phyloP scores from a whole-genome alignment of 2,329 filamentous ascomycete genomes.

The Sarocladiaceae sp. region DNA sequence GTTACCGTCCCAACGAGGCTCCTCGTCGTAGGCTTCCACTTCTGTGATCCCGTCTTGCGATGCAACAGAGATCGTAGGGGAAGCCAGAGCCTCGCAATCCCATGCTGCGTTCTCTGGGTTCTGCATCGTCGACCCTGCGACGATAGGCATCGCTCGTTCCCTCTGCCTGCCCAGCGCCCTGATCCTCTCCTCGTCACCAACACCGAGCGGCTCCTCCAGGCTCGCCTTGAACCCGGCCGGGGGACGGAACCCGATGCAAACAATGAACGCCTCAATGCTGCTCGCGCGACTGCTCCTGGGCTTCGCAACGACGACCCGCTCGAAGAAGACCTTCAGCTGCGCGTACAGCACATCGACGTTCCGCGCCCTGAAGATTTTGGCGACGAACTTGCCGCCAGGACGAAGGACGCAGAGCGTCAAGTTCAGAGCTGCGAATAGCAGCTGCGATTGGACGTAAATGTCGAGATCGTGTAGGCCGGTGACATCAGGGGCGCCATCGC shows the following conservation, averaged over 20 bases:
- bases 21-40: conserved; percentile 43
- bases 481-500: conserved; percentile 92
- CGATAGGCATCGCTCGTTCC: conserved; percentile 31
- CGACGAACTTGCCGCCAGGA: conserved; percentile 92
- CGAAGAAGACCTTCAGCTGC: conserved; percentile 86
- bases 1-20: conserved; percentile 18
- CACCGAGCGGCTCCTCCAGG: conserved; percentile 67
- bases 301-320: conserved; percentile 83
- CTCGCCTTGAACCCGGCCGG: conserved; percentile 70
- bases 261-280: conserved; percentile 93
- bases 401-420: conserved; percentile 87
- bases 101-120: conserved; percentile 38
- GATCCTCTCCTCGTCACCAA: conserved; percentile 43
- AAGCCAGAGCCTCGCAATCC: conserved; percentile 19
- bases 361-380: conserved; percentile 92
- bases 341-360: conserved; percentile 95
- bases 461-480: conserved; percentile 95
- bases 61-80: conserved; percentile 5
- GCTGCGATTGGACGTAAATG: conserved; percentile 94
- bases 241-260: conserved; percentile 83
- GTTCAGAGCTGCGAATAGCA: conserved; percentile 90
- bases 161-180: conserved; percentile 41
- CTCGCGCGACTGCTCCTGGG: conserved; percentile 91
- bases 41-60: conserved; percentile 35
- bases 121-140: conserved; percentile 39